Evolutionary conservation across 2,329 filamentous ascomycete species (phyloP).

Genomic region (Diaporthe vexans): DNA sequence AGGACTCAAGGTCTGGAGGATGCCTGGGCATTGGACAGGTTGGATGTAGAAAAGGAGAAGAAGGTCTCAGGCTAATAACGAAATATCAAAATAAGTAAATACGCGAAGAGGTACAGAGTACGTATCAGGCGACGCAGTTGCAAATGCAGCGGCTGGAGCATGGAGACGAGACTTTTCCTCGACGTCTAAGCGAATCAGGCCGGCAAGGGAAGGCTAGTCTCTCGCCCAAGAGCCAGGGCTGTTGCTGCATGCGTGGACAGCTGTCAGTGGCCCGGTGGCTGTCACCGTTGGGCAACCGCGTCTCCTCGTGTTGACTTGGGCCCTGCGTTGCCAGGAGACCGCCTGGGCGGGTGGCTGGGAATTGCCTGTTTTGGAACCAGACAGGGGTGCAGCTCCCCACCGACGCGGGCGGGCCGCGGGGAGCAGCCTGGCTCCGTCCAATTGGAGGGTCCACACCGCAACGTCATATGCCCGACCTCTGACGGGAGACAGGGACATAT

Average conservation of each 20-base stretch:
- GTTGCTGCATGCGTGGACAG: conserved; percentile 36
- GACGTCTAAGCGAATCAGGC: conserved; percentile 16
- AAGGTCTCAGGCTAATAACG: conserved; percentile 10
- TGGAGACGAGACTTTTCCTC: conserved; percentile 18
- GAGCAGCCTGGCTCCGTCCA: neutral
- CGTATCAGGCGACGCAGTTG: conserved; percentile 24
- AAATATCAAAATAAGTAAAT: conserved; percentile 10
- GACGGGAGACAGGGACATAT: too few species aligned
- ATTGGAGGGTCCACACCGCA: neutral
- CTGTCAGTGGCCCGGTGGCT: conserved; percentile 29
- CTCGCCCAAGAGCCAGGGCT: conserved; percentile 10
- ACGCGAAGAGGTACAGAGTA: conserved; percentile 13
- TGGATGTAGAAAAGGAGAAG: neutral
- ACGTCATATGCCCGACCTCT: neutral
- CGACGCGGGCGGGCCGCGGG: conserved; percentile 12
- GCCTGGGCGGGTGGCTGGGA: conserved; percentile 38
- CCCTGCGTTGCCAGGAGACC: conserved; percentile 37
- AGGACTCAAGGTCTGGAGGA: conserved; percentile 56
- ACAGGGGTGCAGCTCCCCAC: conserved; percentile 9
- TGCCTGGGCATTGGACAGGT: conserved; percentile 21
- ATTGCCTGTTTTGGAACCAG: conserved; percentile 46
- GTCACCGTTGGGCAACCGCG: conserved; percentile 10
- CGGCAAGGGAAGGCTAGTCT: conserved; percentile 30
- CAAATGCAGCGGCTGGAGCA: conserved; percentile 31
- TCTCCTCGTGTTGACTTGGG: conserved; percentile 35